phyloP scores from a whole-genome alignment of 2,329 filamentous ascomycete genomes.

The Celoporthe dispersa region DNA sequence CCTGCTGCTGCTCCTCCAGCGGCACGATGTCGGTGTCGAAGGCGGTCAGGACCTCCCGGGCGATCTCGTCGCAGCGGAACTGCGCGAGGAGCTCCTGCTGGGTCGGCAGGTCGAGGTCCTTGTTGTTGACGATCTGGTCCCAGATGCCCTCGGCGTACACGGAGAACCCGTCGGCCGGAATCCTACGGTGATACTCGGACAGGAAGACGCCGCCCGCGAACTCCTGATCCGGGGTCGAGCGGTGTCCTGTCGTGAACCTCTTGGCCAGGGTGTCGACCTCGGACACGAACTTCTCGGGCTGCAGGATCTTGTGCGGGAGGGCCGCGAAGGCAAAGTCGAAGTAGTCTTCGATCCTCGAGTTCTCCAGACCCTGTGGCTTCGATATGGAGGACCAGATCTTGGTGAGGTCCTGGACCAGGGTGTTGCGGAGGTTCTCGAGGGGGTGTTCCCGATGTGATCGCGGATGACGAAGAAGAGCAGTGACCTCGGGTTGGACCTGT shows the following conservation, averaged over 20 bases:
- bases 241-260: conserved; percentile 82
- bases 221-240: conserved; percentile 74
- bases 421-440: conserved; percentile 85
- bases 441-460: conserved; percentile 92
- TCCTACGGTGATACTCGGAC: conserved; percentile 92
- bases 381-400: conserved; percentile 93
- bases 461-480: conserved; percentile 98
- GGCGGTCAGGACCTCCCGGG: conserved; percentile 79
- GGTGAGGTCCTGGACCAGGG: conserved; percentile 84
- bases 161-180: conserved; percentile 96
- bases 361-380: conserved; percentile 87
- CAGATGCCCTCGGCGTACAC: conserved; percentile 92
- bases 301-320: conserved; percentile 93
- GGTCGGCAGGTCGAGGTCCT: conserved; percentile 93
- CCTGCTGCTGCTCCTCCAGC: conserved; percentile 83
- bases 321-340: conserved; percentile 98
- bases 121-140: conserved; percentile 99
- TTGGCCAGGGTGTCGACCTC: conserved; percentile 81
- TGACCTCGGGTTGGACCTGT: conserved; percentile 81
- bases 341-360: conserved; percentile 91
- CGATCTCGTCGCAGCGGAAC: conserved; percentile 96
- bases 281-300: conserved; percentile 84
- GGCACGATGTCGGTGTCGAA: conserved; percentile 85
- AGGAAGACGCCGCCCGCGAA: conserved; percentile 82
- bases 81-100: conserved; percentile 97